These are phyloP conservation scores for Pyronema omphalodes DNA, from an alignment of 495 filamentous ascomycete genomes.

Conservation along the genomic window DNA sequence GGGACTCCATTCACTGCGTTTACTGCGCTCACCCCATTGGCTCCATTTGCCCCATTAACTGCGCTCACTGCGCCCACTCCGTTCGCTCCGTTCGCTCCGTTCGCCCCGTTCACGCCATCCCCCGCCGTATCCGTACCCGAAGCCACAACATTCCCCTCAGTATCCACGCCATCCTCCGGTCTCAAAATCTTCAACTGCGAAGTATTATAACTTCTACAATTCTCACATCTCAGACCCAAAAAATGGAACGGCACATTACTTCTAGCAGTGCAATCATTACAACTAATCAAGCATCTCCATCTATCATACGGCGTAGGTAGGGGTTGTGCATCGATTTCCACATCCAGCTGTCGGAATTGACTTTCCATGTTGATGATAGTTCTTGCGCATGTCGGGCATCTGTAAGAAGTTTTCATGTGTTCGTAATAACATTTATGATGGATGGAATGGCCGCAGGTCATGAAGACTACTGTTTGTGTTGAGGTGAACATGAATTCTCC, in stretches of 20 bases:
- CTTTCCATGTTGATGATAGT: constrained; percentile 93
- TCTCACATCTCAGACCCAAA: constrained; percentile 75
- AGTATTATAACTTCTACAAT: constrained; percentile 75
- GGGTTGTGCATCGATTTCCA: constrained; percentile 68
- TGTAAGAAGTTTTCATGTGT: constrained; percentile 72
- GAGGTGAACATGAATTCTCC: constrained; percentile 97
- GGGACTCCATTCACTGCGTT: too few relatives aligned
- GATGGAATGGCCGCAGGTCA: constrained; percentile 92
- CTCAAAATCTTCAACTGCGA: constrained; percentile 44
- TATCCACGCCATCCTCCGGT: constrained; percentile 26
- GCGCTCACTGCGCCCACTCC: too few relatives aligned
- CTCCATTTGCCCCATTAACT: too few relatives aligned
- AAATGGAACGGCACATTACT: constrained; percentile 79
- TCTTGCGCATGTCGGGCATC: constrained; percentile 85
- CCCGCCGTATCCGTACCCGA: too few relatives aligned
- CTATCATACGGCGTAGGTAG: constrained; percentile 74
- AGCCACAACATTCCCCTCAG: constrained; percentile 13
- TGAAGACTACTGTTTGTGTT: constrained; percentile 68
- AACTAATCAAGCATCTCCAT: constrained; percentile 64
- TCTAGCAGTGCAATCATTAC: constrained; percentile 86
- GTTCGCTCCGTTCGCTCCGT: too few relatives aligned
- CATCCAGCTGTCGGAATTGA: constrained; percentile 75
- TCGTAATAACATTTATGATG: constrained; percentile 71
- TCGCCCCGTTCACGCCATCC: too few relatives aligned
- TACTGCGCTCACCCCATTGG: too few relatives aligned